phyloP scores from a whole-genome alignment of 1,284 basidiomycete genomes.

The Leccinum pachyderme region DNA sequence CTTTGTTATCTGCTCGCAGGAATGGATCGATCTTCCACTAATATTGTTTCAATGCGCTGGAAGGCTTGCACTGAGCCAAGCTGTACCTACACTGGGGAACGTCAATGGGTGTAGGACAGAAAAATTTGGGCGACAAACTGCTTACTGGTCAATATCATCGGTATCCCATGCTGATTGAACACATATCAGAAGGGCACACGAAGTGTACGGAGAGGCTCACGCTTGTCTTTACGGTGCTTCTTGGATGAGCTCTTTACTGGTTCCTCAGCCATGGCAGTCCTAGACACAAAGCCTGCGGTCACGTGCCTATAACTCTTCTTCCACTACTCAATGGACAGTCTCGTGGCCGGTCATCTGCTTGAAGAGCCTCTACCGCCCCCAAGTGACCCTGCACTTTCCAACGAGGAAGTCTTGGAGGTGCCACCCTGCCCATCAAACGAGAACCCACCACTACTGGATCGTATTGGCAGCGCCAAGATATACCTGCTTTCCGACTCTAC shows the following conservation, averaged over 20 bases:
- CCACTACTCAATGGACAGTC: conserved; percentile 37
- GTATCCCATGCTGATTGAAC: conserved; percentile 87
- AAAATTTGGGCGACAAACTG: neutral
- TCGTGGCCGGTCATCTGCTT: conserved; percentile 24
- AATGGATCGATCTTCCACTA: conserved; percentile 92
- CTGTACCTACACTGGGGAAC: conserved; percentile 34
- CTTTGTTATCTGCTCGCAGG: conserved; percentile 71
- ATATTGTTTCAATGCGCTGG: conserved; percentile 11
- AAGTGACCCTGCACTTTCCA: conserved; percentile 50
- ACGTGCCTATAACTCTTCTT: conserved; percentile 11
- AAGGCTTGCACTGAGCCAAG: neutral
- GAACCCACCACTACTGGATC: conserved; percentile 45
- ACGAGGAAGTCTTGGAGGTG: conserved; percentile 42
- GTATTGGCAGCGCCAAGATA: conserved; percentile 65
- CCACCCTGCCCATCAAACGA: conserved; percentile 22
- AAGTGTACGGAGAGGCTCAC: conserved; percentile 44
- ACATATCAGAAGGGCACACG: conserved; percentile 9
- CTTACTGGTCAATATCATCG: conserved; percentile 97
- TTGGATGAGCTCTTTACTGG: conserved; percentile 77
- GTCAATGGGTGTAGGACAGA: conserved; percentile 18
- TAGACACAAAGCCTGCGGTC: neutral
- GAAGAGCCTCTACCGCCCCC: conserved; percentile 36
- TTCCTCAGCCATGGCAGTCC: conserved; percentile 44
- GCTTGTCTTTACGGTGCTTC: conserved; percentile 88
- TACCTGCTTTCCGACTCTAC: conserved; percentile 67